Evolutionary conservation across 2,329 filamentous ascomycete species (phyloP), one percentile per base, ranked within the genome.

Genomic region (Claviceps cyperi): DNA sequence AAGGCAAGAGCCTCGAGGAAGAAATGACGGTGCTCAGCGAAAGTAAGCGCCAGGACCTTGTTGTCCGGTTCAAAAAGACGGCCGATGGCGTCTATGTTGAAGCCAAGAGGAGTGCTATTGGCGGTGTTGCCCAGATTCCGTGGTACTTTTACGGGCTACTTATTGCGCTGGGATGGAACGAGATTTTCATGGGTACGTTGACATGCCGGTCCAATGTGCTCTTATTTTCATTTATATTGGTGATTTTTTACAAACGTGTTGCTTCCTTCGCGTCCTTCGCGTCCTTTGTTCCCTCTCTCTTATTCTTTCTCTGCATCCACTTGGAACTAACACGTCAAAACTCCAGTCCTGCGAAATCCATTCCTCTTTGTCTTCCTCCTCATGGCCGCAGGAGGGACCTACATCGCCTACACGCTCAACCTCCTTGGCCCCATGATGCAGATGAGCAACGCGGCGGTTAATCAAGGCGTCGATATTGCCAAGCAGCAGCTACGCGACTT

Each of bases 61-160:
- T 89, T 9, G 84, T 94, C 14, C 79, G 92, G 50, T 98, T 98
- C 77, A 97, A 96, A 76, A 97, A 97, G 76, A 92, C 88, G 37
- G 92, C 92, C 1, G 92, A 98, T 63, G 92, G 90, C 7, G 91
- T 98, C 4, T 98, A 95, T 60, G 90, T 98, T 41, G 92, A 98
- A 70, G 92, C 92, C 47, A 98, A 98, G 76, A 81, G 92, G 52
- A 90, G 91, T 63, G 92, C 92, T 41, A 94, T 98, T 63, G 92
- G 92, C 50, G 90, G 91, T 51, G 86, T 98, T 59, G 86, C 90
- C 4, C 90, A 96, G 66, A 82, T 98, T 47, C 92, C 92, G 5
- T 70, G 94, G 54, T 97, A 96, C 68, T 96, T 98, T 67, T 98
- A 96, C 60, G 87, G 81, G 41, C 66, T 97, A 51, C 74, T 98